These are phyloP conservation scores for Alternaria sp. DNA, from an alignment of 2,329 filamentous ascomycete genomes.

Conservation along the genomic window DNA sequence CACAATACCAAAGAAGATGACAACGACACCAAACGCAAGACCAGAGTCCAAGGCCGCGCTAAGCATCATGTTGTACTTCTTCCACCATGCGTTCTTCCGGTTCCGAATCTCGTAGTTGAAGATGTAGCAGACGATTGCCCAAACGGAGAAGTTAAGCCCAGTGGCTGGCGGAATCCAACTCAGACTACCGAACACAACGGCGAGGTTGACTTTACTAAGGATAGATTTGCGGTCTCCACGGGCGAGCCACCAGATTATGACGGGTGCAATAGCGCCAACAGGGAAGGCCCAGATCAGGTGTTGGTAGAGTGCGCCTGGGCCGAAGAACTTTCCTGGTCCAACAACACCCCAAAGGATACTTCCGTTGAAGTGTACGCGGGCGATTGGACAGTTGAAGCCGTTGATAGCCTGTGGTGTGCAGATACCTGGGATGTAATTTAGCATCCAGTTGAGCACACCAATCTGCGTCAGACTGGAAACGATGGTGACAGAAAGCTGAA, in stretches of 20 bases:
- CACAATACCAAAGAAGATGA: conserved; percentile 87
- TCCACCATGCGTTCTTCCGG: conserved; percentile 80
- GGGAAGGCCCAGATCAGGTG: conserved; percentile 84
- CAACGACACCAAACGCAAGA: conserved; percentile 80
- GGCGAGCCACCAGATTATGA: conserved; percentile 77
- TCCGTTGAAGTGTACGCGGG: conserved; percentile 88
- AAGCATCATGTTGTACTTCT: conserved; percentile 90
- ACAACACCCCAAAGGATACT: conserved; percentile 91
- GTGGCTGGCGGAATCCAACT: conserved; percentile 86
- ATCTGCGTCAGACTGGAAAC: conserved; percentile 85
- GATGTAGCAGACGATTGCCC: conserved; percentile 83
- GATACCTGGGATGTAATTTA: conserved; percentile 76
- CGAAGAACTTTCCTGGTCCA: conserved; percentile 84
- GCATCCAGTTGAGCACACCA: conserved; percentile 89
- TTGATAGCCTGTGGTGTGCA: conserved; percentile 84
- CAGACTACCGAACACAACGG: conserved; percentile 83
- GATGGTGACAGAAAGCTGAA: conserved; percentile 78
- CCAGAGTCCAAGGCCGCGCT: conserved; percentile 85
- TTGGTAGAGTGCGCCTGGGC: conserved; percentile 76
- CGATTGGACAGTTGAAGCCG: conserved; percentile 87
- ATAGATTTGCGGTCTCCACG: conserved; percentile 66
- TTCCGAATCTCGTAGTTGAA: conserved; percentile 82
- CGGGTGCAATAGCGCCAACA: conserved; percentile 76
- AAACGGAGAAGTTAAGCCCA: conserved; percentile 87
- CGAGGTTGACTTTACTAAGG: conserved; percentile 80